Base-by-base conservation (phyloP, 768 basidiomycete genomes). In the Boletus tylopilopsis region DNA sequence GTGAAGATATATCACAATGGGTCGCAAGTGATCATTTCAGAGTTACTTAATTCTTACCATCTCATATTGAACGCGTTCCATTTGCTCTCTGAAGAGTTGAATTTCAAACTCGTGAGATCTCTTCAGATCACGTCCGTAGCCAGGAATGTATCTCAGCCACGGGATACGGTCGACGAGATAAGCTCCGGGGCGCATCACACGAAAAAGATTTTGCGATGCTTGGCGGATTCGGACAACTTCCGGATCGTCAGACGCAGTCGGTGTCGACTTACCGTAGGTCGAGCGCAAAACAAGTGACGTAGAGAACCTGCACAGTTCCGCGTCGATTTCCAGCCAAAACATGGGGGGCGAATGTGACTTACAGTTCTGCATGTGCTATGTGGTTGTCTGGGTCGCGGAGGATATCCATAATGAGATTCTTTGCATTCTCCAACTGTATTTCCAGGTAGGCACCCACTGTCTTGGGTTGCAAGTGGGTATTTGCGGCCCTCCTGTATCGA, bases 381-480 rank as follows among this genome's bases (percentile, higher is more conserved):
- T 19, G 68, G 9, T 64, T 45, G 15, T 65, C 53, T 1, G 71
- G 68, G 13, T 69, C 60, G 4, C 64, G 47, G 0, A 71, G 47
- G 15, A 74, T 56, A 40, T 73, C 70, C 2, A 19, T 38, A 11
- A 64, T 60, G 11, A 57, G 49, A 3, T 40, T 47, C 42, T 45
- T 63, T 33, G 60, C 60, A 13, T 69, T 66, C 18, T 67, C 65
- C 57, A 72, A 67, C 21, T 80, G 68, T 2, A 78, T 67, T 0
- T 73, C 73, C 4, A 69, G 66, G 49, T 81, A 81, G 0, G 64
- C 63, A 1, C 61, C 55, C 1, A 75, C 67, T 2, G 70, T 69
- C 50, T 76, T 76, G 4, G 75, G 76, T 45, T 79, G 77, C 0
- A 84, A 63, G 47, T 81, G 75, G 0, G 76, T 72, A 52, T 81